These are phyloP conservation scores for Lactifluus piperatus DNA, from an alignment of 768 basidiomycete species.

Conservation along the genomic window DNA sequence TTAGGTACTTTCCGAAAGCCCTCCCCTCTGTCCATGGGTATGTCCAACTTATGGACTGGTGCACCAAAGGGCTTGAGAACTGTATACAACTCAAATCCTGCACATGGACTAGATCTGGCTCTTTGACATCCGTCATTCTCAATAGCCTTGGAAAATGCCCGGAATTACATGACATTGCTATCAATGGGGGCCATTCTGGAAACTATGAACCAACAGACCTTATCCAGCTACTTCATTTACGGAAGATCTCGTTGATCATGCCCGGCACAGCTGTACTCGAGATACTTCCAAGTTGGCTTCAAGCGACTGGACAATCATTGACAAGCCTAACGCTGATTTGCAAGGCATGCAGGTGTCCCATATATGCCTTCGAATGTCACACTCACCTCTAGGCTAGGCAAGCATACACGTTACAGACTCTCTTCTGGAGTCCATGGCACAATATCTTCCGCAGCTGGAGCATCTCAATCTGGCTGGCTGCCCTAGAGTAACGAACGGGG, in stretches of 20 bases:
- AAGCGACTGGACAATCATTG: slow-evolving; percentile 36
- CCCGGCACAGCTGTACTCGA: slow-evolving; percentile 48
- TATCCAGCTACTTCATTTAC: slow-evolving; percentile 40
- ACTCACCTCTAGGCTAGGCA: slow-evolving; percentile 31
- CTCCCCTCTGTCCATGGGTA: slow-evolving; percentile 27
- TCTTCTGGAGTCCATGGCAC: slow-evolving; percentile 42
- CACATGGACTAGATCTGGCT: slow-evolving; percentile 76
- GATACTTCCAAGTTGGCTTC: slow-evolving; percentile 44
- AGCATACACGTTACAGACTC: slow-evolving; percentile 52
- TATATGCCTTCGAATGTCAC: not conserved
- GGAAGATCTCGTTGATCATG: slow-evolving; percentile 64
- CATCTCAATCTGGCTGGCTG: slow-evolving; percentile 60
- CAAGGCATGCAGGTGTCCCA: slow-evolving; percentile 38
- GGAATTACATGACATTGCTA: slow-evolving; percentile 48
- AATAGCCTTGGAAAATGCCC: slow-evolving; percentile 37
- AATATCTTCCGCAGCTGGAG: slow-evolving; percentile 41
- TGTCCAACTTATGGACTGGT: slow-evolving; percentile 29
- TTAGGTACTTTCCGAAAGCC: slow-evolving; percentile 65
- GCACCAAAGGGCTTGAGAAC: slow-evolving; percentile 46
- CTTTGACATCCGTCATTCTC: slow-evolving; percentile 52
- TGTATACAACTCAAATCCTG: slow-evolving; percentile 54
- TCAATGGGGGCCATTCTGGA: slow-evolving; percentile 54
- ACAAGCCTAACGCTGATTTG: slow-evolving; percentile 58
- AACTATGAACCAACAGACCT: slow-evolving; percentile 50
- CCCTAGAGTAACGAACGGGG: slow-evolving; percentile 53